Percentiles rank a stretch among this genome's conserved stretches.
phyloP scores from a whole-genome alignment of 306 rosid genomes.

The Prosopis cineraria region DNA sequence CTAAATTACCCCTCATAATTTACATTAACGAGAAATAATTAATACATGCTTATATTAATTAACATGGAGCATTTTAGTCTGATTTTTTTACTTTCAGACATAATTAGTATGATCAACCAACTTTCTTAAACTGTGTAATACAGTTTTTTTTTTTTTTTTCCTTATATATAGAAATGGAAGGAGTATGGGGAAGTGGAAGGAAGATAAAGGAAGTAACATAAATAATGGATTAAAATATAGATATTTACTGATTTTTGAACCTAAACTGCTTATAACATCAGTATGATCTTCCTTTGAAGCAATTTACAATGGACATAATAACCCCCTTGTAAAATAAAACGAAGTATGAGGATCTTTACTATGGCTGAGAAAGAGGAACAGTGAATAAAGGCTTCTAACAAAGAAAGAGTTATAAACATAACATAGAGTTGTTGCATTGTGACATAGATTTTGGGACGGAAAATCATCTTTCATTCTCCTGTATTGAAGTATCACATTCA shows the following conservation, averaged over 20 bases:
- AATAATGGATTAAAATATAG: neutral
- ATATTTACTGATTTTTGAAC: neutral
- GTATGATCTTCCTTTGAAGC: slow-evolving; percentile 16
- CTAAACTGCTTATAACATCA: neutral
- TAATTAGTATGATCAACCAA: no score
- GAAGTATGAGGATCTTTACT: neutral
- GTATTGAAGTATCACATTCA: neutral
- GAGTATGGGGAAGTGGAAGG: neutral
- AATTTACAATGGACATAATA: slow-evolving; percentile 3
- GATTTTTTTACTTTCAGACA: no score
- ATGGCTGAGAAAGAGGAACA: slow-evolving; percentile 14
- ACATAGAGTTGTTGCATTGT: neutral
- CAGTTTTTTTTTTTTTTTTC: no score
- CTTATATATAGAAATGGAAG: no score
- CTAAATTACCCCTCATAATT: no score
- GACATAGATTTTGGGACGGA: neutral
- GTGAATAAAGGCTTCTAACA: slow-evolving; percentile 16
- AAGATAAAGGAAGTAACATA: neutral
- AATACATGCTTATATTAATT: no score
- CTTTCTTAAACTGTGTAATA: no score
- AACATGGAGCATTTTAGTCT: no score
- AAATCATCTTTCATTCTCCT: neutral
- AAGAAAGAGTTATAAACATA: slow-evolving; percentile 2
- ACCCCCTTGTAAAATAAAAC: slow-evolving; percentile 10
- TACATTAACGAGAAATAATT: no score